Base-by-base conservation (phyloP, 192 early-diverging fungal species). In the Mortierella antarctica region DNA sequence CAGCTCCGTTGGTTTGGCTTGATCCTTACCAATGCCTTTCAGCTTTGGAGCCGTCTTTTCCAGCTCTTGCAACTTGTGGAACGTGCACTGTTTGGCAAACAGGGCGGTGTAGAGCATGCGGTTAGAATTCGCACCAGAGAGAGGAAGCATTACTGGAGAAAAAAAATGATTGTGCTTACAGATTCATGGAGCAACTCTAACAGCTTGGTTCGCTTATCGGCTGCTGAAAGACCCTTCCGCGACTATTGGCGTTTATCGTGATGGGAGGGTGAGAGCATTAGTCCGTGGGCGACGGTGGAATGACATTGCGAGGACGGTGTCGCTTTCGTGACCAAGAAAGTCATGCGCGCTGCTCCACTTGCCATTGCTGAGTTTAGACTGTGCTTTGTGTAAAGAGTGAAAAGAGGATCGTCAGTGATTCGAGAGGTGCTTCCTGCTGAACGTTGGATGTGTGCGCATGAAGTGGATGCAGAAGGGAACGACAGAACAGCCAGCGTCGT, bases 21-120 rank as follows among this genome's bases (percentile, higher is more conserved):
- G 17, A 2, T 13, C 47, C 15, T 71, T 84, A 92, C 91, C 88
- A 15, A 95, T 95, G 46, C 96, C 96, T 82, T 93, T 95, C 57
- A 83, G 67, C 80, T 96, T 96, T 15, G 94, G 86, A 0, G 89
- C 96, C 0, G 91, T 84, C 62, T 92, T 93, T 74, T 97, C 96
- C 9, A 97, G 73, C 62, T 97, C 96, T 74, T 95, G 95, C 7
- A 95, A 85, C 59, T 92, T 91, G 73, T 88, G 95, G 48, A 94
- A 89, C 23, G 93, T 89, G 53, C 87, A 86, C 87, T 93, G 67
- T 53, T 42, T 8, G 11, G 45, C 21, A 60, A 14, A 11, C 21
- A 20, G 41, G 14, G 18, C n/a, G n/a, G n/a, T n/a, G 6, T 6
- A 10, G 48, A 44, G 47, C 40, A 41, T 15, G 46, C 2, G 44